Base-by-base conservation (phyloP, 2,329 filamentous ascomycete genomes). In the Boeremia lycopersici region DNA sequence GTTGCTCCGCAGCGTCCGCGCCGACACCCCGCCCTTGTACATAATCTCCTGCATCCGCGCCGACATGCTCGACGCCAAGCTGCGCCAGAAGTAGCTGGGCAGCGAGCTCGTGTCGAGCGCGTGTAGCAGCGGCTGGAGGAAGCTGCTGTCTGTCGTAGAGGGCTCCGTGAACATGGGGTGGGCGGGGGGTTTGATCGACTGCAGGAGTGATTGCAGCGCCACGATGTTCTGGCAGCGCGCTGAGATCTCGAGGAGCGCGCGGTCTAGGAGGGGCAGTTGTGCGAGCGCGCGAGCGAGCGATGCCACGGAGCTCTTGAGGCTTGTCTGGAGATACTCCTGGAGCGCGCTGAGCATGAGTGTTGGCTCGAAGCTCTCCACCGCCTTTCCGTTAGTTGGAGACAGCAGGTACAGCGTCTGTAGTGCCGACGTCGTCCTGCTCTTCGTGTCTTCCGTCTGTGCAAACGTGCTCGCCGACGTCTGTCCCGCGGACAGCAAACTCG, bases 21-120 rank as follows among this genome's bases (percentile, higher is more conserved):
- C 91, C 26, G 90, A 89, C 0, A 93, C 89, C 0, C 95, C 93
- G 2, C 93, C 93, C 53, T 90, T 85, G 57, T 84, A 86, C 53
- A 96, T 76, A 39, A 98, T 90, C 62, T 98, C 93, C 73, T 92
- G 88, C 0, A 96, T 91, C 19, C 90, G 84, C 0, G 86, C 80
- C 3, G 89, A 85, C 55, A 98, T 81, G 51, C 86, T 88, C 0
- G 89, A 86, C 0, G 95, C 95, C 67, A 98, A 84, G 8, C 89
- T 90, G 48, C 95, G 84, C 92, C 95, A 99, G 77, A 96, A 99
- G 73, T 93, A 96, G 0, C 90, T 93, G 1, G 91, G 86, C 13
- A 99, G 79, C 2, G 90, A 95, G 0, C 90, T 86, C 0, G 92
- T 96, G 74, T 98, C 95, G 7, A 99, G 84, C n/a, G 88, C 81